Evolutionary conservation across 2,329 filamentous ascomycete genomes (phyloP).

Genomic region (Colletotrichum sp.): DNA sequence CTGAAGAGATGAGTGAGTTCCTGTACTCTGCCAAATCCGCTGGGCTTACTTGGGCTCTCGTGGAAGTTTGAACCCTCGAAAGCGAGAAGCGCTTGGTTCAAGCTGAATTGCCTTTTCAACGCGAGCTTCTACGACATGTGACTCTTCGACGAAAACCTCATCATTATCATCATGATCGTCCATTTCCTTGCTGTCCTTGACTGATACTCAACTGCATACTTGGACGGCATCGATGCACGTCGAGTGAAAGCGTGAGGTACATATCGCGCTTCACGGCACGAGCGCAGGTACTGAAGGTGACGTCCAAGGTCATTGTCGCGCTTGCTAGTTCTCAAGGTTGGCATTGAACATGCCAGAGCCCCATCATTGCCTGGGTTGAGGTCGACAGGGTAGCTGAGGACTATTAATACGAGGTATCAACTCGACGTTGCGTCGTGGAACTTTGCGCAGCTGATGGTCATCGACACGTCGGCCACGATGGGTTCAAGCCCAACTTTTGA

Average conservation of each 20-base stretch:
- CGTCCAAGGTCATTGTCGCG: not conserved
- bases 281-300: not conserved
- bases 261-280: not conserved
- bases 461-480: fast-evolving
- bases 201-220: not conserved
- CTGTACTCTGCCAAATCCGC: not conserved
- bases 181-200: not conserved
- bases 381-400: not conserved
- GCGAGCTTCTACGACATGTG: not conserved
- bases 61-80: not conserved
- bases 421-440: fast-evolving
- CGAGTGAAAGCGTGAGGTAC: not conserved
- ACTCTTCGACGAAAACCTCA: not conserved
- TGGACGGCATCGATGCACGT: not conserved
- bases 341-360: no score
- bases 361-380: not conserved
- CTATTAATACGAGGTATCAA: not conserved
- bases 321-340: not conserved
- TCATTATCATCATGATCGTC: not conserved
- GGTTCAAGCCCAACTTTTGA: not conserved
- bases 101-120: fast-evolving
- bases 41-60: not conserved
- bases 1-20: not conserved
- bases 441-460: not conserved
- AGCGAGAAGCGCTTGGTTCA: not conserved